Conservation (phyloP, 768 basidiomycete species). For the Kwoniella dejecticola region DNA sequence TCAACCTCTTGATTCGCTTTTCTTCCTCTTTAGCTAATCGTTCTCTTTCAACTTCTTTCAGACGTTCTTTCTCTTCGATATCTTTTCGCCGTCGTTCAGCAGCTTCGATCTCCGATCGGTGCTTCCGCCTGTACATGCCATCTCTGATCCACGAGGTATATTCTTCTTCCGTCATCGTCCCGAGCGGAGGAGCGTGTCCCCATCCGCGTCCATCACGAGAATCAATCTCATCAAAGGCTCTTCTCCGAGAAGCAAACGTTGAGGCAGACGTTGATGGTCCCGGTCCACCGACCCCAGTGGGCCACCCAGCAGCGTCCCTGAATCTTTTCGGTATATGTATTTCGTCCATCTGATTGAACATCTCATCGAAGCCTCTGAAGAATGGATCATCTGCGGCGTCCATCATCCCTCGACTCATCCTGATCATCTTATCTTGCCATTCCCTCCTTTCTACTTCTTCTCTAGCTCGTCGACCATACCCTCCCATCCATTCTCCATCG, state of each 20-base stretch:
- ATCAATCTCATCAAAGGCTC: constrained; percentile 58
- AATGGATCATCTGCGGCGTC: constrained; percentile 11
- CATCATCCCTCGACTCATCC: constrained; percentile 23
- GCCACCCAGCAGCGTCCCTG: constrained; percentile 56
- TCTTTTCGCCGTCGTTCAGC: constrained; percentile 36
- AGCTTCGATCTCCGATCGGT: constrained; percentile 46
- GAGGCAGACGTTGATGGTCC: not conserved
- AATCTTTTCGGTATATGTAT: constrained; percentile 74
- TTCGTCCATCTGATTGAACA: constrained; percentile 37
- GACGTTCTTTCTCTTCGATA: constrained; percentile 61
- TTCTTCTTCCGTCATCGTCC: constrained; percentile 79
- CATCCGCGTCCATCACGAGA: constrained; percentile 54
- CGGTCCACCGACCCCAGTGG: not conserved
- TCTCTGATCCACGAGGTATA: constrained; percentile 83
- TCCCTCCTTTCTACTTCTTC: constrained; percentile 24
- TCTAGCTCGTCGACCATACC: constrained; percentile 7
- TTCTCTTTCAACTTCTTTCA: constrained; percentile 33
- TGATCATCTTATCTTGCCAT: constrained; percentile 27
- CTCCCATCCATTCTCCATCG: constrained; percentile 58
- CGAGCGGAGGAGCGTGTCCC: constrained; percentile 44
- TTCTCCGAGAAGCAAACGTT: not conserved
- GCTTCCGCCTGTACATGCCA: constrained; percentile 73
- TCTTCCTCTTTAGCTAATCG: constrained; percentile 27
- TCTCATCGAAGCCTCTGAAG: not conserved
- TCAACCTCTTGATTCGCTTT: constrained; percentile 16